A percentile compares a stretch with the other conserved stretches of the same genome.
These are phyloP conservation scores for Mollisiaceae sp. DNA, from an alignment of 2,329 filamentous ascomycete species.

Conservation along the genomic window DNA sequence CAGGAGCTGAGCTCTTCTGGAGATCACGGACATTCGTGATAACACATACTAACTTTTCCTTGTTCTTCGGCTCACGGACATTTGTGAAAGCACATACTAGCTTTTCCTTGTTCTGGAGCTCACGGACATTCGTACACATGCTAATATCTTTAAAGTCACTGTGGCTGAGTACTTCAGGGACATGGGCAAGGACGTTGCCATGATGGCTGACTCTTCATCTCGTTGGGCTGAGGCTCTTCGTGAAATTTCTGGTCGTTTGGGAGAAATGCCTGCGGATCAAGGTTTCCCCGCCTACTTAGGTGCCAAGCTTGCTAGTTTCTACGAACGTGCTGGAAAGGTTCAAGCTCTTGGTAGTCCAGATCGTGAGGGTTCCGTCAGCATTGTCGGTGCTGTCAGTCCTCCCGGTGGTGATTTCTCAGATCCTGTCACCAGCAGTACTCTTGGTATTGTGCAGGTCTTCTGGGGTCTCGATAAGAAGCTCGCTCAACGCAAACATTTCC, in stretches of 20 bases:
- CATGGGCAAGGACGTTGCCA: conserved; percentile 95
- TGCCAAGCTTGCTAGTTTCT: conserved; percentile 97
- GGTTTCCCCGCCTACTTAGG: conserved; percentile 98
- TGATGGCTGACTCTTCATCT: conserved; percentile 99
- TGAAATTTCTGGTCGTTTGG: conserved; percentile 97
- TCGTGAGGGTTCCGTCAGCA: conserved; percentile 90
- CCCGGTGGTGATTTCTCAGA: conserved; percentile 99
- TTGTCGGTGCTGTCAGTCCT: conserved; percentile 95
- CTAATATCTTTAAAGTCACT: too few relatives aligned
- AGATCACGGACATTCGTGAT: too few relatives aligned
- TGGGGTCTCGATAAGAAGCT: conserved; percentile 99
- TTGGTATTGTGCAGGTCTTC: conserved; percentile 98
- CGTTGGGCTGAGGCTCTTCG: conserved; percentile 98
- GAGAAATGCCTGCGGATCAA: conserved; percentile 99
- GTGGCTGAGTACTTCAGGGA: conserved; percentile 99
- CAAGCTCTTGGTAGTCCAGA: conserved; percentile 86
- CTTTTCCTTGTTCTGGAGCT: too few relatives aligned
- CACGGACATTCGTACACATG: too few relatives aligned
- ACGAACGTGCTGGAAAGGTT: conserved; percentile 94
- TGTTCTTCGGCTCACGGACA: too few relatives aligned
- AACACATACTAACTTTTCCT: conserved; percentile 49
- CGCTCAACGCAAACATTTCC: conserved; percentile 98
- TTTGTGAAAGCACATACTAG: too few relatives aligned
- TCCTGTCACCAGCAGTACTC: conserved; percentile 90
- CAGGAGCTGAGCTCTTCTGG: too few relatives aligned